A percentile compares a stretch with the other conserved stretches of the same genome.
These are phyloP conservation scores for Ceratonia siliqua DNA, from an alignment of 306 rosid species.

Conservation along the genomic window DNA sequence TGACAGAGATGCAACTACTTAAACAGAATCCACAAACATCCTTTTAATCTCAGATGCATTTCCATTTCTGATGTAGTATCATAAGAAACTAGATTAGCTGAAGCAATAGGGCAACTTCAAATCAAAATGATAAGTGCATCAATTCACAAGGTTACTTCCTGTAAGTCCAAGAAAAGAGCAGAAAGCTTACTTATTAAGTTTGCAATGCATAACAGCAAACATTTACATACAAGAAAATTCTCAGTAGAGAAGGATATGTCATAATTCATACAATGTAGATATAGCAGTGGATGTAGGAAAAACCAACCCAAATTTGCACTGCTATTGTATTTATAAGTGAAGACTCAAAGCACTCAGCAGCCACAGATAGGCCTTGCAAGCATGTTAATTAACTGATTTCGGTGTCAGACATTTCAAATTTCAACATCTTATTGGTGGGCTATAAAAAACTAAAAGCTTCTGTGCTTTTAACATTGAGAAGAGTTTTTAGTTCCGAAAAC, in stretches of 20 bases:
- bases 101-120: background rate
- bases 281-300: background rate
- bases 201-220: background rate
- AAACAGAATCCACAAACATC: slow-evolving; percentile 2
- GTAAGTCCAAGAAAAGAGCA: background rate
- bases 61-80: background rate
- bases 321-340: background rate
- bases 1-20: background rate
- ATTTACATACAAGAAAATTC: too few relatives aligned
- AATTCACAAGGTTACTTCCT: background rate
- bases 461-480: background rate
- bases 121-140: background rate
- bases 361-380: background rate
- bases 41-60: slow-evolving; percentile 8
- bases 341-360: background rate
- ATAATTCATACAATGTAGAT: background rate
- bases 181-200: background rate
- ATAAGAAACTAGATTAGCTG: background rate
- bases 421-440: background rate
- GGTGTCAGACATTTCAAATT: background rate
- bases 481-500: too few relatives aligned
- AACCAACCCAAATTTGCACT: background rate
- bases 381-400: background rate
- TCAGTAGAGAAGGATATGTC: background rate
- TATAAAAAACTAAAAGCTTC: background rate